Base-by-base conservation (phyloP, 2,329 filamentous ascomycete genomes). In the Eutypa lata region DNA sequence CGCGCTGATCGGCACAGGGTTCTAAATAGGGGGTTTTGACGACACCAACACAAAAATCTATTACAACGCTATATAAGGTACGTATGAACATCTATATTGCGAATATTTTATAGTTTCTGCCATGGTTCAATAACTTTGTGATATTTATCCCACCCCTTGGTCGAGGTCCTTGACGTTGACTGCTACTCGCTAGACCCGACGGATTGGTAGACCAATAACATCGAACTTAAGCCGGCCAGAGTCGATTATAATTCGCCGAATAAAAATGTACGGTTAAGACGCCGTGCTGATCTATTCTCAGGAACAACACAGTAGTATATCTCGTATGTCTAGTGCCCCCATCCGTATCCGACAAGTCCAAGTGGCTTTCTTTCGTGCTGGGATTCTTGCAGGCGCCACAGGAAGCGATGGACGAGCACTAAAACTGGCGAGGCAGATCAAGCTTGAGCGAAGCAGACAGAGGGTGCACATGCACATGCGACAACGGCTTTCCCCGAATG, bases 331-430 rank as follows among this genome's bases (percentile, higher is more conserved):
- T 55, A 60, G 61, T 59, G 59, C 53, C 60, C 56, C 57, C 64
- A 56, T 66, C 63, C 63, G 63, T 65, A 56, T 66, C 63, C 62
- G 64, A 66, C 59, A 64, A 61, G 57, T 51, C 58, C 45, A 57
- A 57, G 56, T 57, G 58, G 58, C 60, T 55, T 59, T 48, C 48
- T 58, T 61, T 52, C 59, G 53, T 51, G 59, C 62, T 26, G 62
- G 64, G 61, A 63, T 52, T 59, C 61, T 59, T 67, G 64, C 64
- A 67, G 62, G 51, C 64, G 64, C 64, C 64, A 67, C 63, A 59
- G 52, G 57, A 55, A 58, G 59, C 58, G 58, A 62, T 62, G 21
- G 7, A 45, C 22, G 58, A 59, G 58, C 49, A 53, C 51, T 55
- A 57, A 53, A 58, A 54, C 51, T 58, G 54, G 58, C 61, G 51